These are phyloP conservation scores for Pythium pyrilobum DNA, from an alignment of 352 stramenopile genomes.

Conservation along the genomic window DNA sequence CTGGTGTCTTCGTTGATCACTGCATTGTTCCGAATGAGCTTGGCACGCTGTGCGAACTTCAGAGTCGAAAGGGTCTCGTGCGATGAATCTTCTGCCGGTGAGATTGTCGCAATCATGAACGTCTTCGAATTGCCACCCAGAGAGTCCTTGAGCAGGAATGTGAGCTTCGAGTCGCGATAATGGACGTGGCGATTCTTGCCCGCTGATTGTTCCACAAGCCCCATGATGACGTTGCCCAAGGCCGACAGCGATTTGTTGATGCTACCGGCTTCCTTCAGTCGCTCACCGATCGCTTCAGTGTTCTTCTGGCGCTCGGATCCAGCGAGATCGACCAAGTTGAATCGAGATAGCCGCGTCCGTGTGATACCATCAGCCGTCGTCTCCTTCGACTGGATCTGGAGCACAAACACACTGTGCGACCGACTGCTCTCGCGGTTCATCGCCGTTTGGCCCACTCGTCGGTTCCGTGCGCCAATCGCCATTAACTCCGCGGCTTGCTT, in stretches of 20 bases:
- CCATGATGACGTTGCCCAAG: constrained; percentile 94
- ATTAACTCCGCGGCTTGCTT: constrained; percentile 72
- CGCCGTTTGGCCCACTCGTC: constrained; percentile 70
- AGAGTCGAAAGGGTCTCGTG: constrained; percentile 82
- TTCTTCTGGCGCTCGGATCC: constrained; percentile 96
- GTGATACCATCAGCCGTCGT: constrained; percentile 48
- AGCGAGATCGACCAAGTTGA: constrained; percentile 98
- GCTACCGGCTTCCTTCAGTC: constrained; percentile 94
- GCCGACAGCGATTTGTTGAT: constrained; percentile 97
- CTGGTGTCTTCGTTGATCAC: constrained; percentile 80
- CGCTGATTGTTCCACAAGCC: constrained; percentile 71
- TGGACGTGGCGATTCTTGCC: constrained; percentile 80
- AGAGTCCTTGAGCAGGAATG: constrained; percentile 81
- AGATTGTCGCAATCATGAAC: constrained; percentile 83
- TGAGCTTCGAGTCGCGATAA: constrained; percentile 85
- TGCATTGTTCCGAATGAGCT: constrained; percentile 83
- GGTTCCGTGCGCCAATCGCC: constrained; percentile 66
- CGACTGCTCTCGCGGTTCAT: constrained; percentile 86
- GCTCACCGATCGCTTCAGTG: constrained; percentile 93
- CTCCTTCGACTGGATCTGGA: constrained; percentile 72
- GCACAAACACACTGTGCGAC: constrained; percentile 82
- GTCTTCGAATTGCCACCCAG: constrained; percentile 85
- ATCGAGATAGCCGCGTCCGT: constrained; percentile 79
- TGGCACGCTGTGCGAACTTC: constrained; percentile 81
- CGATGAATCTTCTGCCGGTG: constrained; percentile 78